Evolutionary conservation across 2,329 filamentous ascomycete species (phyloP), one percentile per base, ranked within the genome.

Genomic region (Xylariaceae sp.): DNA sequence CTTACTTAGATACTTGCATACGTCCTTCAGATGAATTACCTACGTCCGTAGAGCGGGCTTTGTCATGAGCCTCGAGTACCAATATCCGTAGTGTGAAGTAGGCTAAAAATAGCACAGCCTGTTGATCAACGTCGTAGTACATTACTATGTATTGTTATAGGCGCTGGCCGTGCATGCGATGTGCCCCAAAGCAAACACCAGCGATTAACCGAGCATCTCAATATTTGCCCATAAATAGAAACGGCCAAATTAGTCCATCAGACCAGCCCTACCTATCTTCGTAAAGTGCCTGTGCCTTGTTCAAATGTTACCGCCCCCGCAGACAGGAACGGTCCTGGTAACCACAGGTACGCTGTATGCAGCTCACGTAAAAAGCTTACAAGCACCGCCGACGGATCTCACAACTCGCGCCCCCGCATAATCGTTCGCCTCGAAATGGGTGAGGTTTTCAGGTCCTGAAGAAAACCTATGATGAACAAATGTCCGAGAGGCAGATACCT

Each of bases 61-160:
- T 43, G 19, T 53, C 61, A 59, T 62, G 19, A 26, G 10, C 13
- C 61, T 56, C 46, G 12, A 48, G 45, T 13, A 2, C 10, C 19
- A 12, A 37, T 15, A n/a, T 47, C n/a, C n/a, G 2, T 51, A 61
- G 51, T 36, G 42, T 46, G 64, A 65, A 65, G 51, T 62, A 67
- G 67, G 61, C 63, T 59, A 67, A 67, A 67, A 68, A 68, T 68
- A 68, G 65, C 61, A 65, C 42, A 13, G 13, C 6, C 51, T 32
- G 49, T 51, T 57, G 53, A 40, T 54, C 29, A 45, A 62, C 49
- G 39, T 60, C 52, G 54, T 54, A 57, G 41, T 21, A 43, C 41
- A 42, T 21, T 8, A n/a, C n/a, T n/a, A 49, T 16, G 43, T 58
- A 61, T 58, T 58, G 59, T 62, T 21, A 39, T 61, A 67, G 61